Evolutionary conservation across 768 basidiomycete species (phyloP).

Genomic region (Boletus fagicola): DNA sequence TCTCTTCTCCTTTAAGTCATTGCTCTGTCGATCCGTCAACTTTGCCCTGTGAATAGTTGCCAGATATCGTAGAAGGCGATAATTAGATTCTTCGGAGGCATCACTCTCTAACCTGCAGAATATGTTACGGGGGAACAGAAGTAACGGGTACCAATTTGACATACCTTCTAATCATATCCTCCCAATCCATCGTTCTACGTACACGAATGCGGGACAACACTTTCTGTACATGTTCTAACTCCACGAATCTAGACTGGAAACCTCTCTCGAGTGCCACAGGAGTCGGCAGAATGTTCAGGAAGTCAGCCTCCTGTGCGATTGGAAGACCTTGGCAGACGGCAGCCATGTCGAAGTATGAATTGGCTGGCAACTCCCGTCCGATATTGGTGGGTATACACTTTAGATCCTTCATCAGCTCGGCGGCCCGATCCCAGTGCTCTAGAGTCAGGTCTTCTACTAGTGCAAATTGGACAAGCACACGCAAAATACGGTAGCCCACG

Average conservation of each 20-base stretch:
- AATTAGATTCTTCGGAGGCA: conserved; percentile 14
- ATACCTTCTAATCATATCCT: conserved; percentile 5
- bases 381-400: conserved; percentile 70
- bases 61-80: conserved; percentile 45
- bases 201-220: not conserved
- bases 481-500: conserved; percentile 55
- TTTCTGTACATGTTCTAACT: not conserved
- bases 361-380: conserved; percentile 65
- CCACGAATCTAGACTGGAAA: not conserved
- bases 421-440: conserved; percentile 53
- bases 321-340: conserved; percentile 54
- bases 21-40: not conserved
- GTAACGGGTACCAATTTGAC: conserved; percentile 47
- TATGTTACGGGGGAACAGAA: not conserved
- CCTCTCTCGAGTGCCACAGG: not conserved
- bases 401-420: conserved; percentile 44
- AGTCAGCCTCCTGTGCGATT: not conserved
- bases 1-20: conserved; percentile 2
- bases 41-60: conserved; percentile 55
- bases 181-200: conserved; percentile 39
- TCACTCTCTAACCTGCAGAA: conserved; percentile 6
- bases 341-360: conserved; percentile 83
- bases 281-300: not conserved
- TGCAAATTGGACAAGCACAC: conserved; percentile 71
- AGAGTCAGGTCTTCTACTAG: conserved; percentile 54